Evolutionary conservation across 306 rosid species (phyloP), one percentile per base, ranked within the genome.

Genomic region (Quercus robur): DNA sequence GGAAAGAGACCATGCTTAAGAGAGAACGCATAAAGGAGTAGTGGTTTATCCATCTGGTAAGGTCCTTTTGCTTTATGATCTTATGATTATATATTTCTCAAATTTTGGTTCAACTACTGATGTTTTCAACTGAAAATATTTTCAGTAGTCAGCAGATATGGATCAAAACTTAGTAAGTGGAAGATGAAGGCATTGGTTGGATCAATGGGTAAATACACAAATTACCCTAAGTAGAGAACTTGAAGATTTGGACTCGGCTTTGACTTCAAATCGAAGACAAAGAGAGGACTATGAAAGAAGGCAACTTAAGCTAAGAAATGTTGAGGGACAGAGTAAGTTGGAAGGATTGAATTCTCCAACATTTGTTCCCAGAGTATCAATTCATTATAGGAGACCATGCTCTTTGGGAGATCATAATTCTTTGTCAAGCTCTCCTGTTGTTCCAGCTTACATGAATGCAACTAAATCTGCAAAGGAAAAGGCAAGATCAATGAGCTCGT

Each of bases 131-230:
- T n/a, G n/a, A n/a, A n/a, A n/a, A n/a, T n/a, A n/a, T n/a, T n/a
- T n/a, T n/a, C n/a, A n/a, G n/a, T n/a, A n/a, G n/a, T n/a, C n/a
- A n/a, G n/a, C n/a, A n/a, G n/a, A n/a, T n/a, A n/a, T n/a, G n/a
- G n/a, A n/a, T n/a, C n/a, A n/a, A n/a, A n/a, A n/a, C n/a, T n/a
- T n/a, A n/a, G n/a, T n/a, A n/a, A n/a, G n/a, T n/a, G n/a, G n/a
- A n/a, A n/a, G n/a, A n/a, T n/a, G n/a, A n/a, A 91, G 97, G 98
- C 84, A 91, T 79, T 95, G 99, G 98, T 85, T 95, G 56, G 98
- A 89, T 78, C 97, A 91, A 58, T 95, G 99, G 99, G 97, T 95
- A 31, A 97, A 95, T 66, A 93, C 97, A 70, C 97, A 95, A 67
- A 92, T 95, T 80, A 76, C 90, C 1, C 93, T 86, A 77, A 93